Evolutionary conservation across 1,284 basidiomycete genomes (phyloP).

Genomic region (Cryptococcus deneoformans): DNA sequence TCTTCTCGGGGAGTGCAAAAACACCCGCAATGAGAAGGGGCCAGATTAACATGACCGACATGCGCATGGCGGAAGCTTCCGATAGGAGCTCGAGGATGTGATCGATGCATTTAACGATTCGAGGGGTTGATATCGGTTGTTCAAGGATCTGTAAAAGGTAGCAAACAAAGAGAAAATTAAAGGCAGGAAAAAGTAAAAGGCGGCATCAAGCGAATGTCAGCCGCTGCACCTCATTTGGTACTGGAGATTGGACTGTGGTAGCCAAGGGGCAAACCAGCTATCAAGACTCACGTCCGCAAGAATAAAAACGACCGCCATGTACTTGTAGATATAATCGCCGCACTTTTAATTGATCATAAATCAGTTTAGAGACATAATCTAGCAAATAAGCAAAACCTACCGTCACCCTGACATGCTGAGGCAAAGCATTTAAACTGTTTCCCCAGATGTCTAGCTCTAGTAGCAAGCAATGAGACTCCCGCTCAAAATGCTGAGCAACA

Average conservation of each 20-base stretch:
- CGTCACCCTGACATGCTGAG: conserved; percentile 32
- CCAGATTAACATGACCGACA: conserved; percentile 39
- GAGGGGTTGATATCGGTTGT: conserved; percentile 16
- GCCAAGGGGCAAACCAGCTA: neutral
- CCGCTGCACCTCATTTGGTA: no score
- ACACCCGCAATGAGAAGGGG: conserved; percentile 34
- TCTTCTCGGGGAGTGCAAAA: conserved; percentile 9
- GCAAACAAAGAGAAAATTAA: neutral
- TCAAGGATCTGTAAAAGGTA: conserved; percentile 23
- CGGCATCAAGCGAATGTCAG: neutral
- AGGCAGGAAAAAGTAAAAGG: neutral
- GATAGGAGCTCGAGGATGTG: conserved; percentile 31
- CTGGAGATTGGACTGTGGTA: no score
- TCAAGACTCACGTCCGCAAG: conserved; percentile 28
- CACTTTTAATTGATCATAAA: conserved; percentile 13
- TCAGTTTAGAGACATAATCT: neutral
- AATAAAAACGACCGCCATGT: conserved; percentile 30
- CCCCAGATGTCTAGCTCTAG: conserved; percentile 37
- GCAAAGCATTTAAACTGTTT: conserved; percentile 26
- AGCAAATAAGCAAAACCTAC: conserved; percentile 14
- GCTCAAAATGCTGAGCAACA: conserved; percentile 22
- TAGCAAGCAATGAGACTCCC: conserved; percentile 22
- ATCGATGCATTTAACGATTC: conserved; percentile 22
- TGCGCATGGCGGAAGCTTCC: conserved; percentile 30
- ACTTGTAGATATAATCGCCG: conserved; percentile 39